Evolutionary conservation across 257 asterid species (phyloP).

Genomic region (Solanum bukasovii): DNA sequence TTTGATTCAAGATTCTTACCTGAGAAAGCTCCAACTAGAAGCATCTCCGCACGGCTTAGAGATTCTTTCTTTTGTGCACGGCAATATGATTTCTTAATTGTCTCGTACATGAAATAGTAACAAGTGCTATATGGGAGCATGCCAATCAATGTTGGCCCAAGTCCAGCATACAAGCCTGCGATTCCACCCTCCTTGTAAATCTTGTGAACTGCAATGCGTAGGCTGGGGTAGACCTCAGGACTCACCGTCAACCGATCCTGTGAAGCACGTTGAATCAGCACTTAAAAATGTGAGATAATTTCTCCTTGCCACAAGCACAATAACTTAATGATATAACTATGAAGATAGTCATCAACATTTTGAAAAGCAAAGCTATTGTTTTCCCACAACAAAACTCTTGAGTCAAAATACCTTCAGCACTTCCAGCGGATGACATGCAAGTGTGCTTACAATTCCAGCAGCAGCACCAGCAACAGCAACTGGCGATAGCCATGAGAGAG

Average conservation of each 20-base stretch:
- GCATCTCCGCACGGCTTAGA: slow-evolving; percentile 71
- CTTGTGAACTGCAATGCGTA: slow-evolving; percentile 55
- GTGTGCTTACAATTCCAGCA: slow-evolving; percentile 86
- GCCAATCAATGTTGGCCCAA: slow-evolving; percentile 77
- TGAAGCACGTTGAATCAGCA: slow-evolving; percentile 2
- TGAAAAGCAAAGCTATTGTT: neutral
- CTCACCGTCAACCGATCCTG: slow-evolving; percentile 92
- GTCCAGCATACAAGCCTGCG: slow-evolving; percentile 62
- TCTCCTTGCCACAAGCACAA: neutral
- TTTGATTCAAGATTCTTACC: slow-evolving; percentile 30
- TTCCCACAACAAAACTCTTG: neutral
- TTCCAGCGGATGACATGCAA: slow-evolving; percentile 94
- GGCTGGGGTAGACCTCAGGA: slow-evolving; percentile 70
- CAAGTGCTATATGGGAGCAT: slow-evolving; percentile 98
- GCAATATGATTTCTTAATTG: slow-evolving; percentile 84
- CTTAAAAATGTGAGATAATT: neutral
- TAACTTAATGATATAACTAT: neutral
- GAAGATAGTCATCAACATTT: neutral
- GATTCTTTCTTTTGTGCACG: slow-evolving; percentile 44
- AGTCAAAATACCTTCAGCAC: slow-evolving; percentile 60
- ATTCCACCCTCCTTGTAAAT: slow-evolving; percentile 70
- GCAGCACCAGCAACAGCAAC: slow-evolving; percentile 95
- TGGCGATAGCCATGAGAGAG: slow-evolving; percentile 80
- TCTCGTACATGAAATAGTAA: slow-evolving; percentile 91
- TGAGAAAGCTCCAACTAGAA: slow-evolving; percentile 84